Percentiles rank a stretch among this genome's conserved stretches.
Conservation (phyloP, 306 rosid genomes). For the Astragalus membranaceus region DNA sequence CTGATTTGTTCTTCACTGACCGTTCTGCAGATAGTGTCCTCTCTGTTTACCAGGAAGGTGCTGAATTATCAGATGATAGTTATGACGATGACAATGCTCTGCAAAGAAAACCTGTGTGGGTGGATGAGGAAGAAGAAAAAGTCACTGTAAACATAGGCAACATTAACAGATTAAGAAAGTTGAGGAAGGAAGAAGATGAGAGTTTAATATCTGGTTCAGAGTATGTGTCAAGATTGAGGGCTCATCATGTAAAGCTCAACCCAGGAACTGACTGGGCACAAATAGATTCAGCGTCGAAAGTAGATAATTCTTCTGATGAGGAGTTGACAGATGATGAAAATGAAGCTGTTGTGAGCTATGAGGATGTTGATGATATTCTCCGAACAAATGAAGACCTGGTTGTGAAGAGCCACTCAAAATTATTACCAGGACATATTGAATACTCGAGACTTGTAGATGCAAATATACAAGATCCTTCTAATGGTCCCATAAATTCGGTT, state of each 20-base stretch:
- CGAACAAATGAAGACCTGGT: constrained; percentile 72
- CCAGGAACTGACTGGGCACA: constrained; percentile 82
- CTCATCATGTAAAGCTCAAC: constrained; percentile 79
- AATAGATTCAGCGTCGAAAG: not conserved
- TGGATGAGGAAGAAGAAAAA: constrained; percentile 76
- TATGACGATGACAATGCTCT: not conserved
- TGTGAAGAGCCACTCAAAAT: constrained; percentile 51
- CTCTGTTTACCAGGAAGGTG: constrained; percentile 38
- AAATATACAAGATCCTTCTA: constrained; percentile 63
- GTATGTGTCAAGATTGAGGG: constrained; percentile 81
- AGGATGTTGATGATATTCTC: constrained; percentile 60
- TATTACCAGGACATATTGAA: constrained; percentile 73
- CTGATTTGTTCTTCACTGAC: constrained; percentile 64
- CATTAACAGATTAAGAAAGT: constrained; percentile 70
- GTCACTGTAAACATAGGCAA: constrained; percentile 50
- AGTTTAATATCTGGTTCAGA: constrained; percentile 61
- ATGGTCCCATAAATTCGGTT: constrained; percentile 63
- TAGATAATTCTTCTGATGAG: constrained; percentile 21
- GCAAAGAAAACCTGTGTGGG: constrained; percentile 74
- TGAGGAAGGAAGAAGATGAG: constrained; percentile 85
- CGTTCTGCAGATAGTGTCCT: constrained; percentile 46
- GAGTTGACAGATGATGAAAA: constrained; percentile 69
- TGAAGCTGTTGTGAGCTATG: constrained; percentile 34
- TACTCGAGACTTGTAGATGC: constrained; percentile 72
- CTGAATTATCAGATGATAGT: constrained; percentile 25